Conservation (phyloP, 176 grass and related monocot species). For the Carex littledalei region DNA sequence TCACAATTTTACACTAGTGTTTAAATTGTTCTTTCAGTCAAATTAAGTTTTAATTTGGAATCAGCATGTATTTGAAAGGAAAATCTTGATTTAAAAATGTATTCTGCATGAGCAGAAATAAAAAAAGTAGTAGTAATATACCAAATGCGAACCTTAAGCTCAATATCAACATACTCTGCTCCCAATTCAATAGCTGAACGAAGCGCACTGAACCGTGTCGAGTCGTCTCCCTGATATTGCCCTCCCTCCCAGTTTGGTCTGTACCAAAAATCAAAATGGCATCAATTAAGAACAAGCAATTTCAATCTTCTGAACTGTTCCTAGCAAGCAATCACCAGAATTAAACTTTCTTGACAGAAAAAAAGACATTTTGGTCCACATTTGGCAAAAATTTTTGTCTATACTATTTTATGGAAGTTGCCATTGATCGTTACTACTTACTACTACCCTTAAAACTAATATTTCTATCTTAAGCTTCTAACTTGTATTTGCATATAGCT, state of each 20-base stretch:
- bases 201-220: conserved; percentile 53
- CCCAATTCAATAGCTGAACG: conserved; percentile 85
- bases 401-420: background rate
- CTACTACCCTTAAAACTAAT: background rate
- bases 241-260: conserved; percentile 99
- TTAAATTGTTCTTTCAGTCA: background rate
- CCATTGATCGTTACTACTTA: background rate
- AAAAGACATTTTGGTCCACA: background rate
- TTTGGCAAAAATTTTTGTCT: background rate
- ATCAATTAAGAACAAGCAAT: background rate
- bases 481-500: background rate
- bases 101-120: background rate
- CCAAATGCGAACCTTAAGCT: conserved; percentile 80
- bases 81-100: background rate
- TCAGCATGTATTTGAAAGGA: background rate
- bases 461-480: background rate
- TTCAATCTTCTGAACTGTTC: background rate
- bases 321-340: background rate
- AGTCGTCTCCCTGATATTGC: conserved; percentile 81
- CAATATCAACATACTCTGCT: conserved; percentile 96
- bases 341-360: background rate
- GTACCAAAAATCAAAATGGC: conserved; percentile 7
- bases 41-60: background rate
- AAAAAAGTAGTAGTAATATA: conserved; percentile 13
- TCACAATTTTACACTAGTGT: background rate